Conservation (phyloP, 495 filamentous ascomycete genomes). For the Usnea hakonensis region DNA sequence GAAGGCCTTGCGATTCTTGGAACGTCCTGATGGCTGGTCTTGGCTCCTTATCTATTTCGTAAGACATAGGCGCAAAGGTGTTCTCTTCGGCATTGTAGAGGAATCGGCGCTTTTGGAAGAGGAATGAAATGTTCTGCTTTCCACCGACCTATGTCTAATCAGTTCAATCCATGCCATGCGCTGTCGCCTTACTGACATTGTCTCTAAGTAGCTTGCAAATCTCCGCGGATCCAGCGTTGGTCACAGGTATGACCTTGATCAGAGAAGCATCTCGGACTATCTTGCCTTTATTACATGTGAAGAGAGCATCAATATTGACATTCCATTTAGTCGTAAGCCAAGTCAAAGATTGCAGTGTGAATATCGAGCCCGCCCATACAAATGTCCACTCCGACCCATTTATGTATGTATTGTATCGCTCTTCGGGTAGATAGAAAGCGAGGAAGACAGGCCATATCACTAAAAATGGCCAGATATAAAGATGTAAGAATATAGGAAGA, state of each 20-base stretch:
- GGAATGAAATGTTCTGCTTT: constrained; percentile 73
- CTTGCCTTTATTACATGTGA: constrained; percentile 66
- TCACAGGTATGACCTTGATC: constrained; percentile 88
- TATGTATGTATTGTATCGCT: constrained; percentile 84
- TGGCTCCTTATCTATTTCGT: constrained; percentile 77
- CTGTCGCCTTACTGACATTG: constrained; percentile 41
- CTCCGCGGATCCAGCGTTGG: constrained; percentile 83
- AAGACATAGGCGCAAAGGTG: constrained; percentile 71
- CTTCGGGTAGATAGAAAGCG: constrained; percentile 69
- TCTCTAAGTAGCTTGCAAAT: constrained; percentile 75
- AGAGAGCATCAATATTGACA: constrained; percentile 72
- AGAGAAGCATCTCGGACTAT: constrained; percentile 69
- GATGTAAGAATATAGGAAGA: constrained; percentile 68
- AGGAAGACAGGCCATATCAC: constrained; percentile 89
- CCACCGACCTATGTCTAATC: constrained; percentile 46
- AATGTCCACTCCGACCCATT: constrained; percentile 92
- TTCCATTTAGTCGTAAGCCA: constrained; percentile 99
- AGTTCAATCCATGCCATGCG: not conserved
- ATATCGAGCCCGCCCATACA: constrained; percentile 78
- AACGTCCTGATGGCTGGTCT: constrained; percentile 68
- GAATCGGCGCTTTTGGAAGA: constrained; percentile 98
- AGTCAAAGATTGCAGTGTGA: constrained; percentile 76
- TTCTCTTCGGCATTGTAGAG: constrained; percentile 64
- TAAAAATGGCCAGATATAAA: constrained; percentile 87
- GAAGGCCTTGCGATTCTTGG: constrained; percentile 69